Evolutionary conservation across 352 stramenopile genomes (phyloP).

Genomic region (Phytopythium kandeliae): DNA sequence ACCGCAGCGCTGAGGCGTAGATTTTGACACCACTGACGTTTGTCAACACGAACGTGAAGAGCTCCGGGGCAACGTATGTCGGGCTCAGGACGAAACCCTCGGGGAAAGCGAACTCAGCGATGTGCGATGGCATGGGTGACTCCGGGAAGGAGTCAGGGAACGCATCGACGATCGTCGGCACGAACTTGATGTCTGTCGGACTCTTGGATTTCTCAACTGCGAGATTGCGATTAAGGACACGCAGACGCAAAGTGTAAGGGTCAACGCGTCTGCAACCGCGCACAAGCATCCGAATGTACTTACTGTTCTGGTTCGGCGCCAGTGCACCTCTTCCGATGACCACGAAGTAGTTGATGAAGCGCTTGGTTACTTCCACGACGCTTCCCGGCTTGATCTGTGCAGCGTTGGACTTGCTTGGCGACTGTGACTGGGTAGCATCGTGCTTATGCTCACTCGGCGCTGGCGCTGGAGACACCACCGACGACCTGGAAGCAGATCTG

Average conservation of each 20-base stretch:
- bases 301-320: conserved; percentile 60
- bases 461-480: conserved; percentile 8
- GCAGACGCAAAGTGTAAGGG: background rate
- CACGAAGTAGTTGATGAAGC: conserved; percentile 82
- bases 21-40: conserved; percentile 79
- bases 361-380: conserved; percentile 71
- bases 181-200: conserved; percentile 64
- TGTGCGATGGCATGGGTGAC: conserved; percentile 48
- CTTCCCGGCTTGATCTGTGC: conserved; percentile 42
- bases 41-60: conserved; percentile 84
- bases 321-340: conserved; percentile 59
- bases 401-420: conserved; percentile 15
- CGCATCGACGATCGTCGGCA: conserved; percentile 52
- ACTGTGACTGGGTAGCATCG: conserved; percentile 6
- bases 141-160: conserved; percentile 62
- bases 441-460: conserved; percentile 33
- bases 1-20: conserved; percentile 73
- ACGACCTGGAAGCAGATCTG: background rate
- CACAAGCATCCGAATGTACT: conserved; percentile 7
- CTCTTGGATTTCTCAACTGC: conserved; percentile 70
- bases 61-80: conserved; percentile 47
- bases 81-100: conserved; percentile 62
- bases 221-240: background rate
- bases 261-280: background rate
- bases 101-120: conserved; percentile 78